A percentile compares a stretch with the other conserved stretches of the same genome.
Conservation (phyloP, 352 stramenopile species). For the Phytophthora ohioensis region DNA sequence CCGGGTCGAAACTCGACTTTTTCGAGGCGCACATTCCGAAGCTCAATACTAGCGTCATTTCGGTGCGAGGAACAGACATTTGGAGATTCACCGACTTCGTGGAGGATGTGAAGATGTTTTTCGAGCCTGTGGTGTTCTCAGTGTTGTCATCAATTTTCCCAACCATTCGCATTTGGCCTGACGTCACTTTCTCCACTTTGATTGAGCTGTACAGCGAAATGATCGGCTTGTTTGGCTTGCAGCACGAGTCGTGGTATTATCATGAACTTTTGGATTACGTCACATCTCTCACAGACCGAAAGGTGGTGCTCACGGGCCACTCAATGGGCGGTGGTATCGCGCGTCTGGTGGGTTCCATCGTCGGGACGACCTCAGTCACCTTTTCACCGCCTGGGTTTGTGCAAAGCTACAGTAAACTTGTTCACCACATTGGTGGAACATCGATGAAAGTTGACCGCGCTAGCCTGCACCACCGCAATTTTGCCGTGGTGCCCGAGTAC, state of each 20-base stretch:
- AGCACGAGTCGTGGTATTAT: conserved; percentile 90
- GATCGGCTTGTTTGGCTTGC: conserved; percentile 87
- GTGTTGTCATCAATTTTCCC: conserved; percentile 91
- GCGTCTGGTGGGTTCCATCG: conserved; percentile 81
- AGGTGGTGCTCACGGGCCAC: conserved; percentile 89
- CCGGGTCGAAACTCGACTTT: conserved; percentile 86
- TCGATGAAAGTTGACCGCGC: conserved; percentile 75
- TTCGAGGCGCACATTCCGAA: conserved; percentile 81
- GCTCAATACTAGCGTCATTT: conserved; percentile 89
- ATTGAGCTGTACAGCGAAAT: conserved; percentile 91
- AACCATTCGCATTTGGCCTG: conserved; percentile 92
- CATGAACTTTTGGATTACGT: conserved; percentile 88
- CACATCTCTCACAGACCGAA: conserved; percentile 76
- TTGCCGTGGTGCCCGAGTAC: conserved; percentile 90
- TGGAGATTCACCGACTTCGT: conserved; percentile 92
- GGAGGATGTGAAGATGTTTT: conserved; percentile 93
- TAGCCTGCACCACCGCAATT: conserved; percentile 84
- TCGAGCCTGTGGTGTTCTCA: conserved; percentile 91
- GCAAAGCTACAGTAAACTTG: conserved; percentile 91
- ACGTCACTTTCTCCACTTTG: conserved; percentile 88
- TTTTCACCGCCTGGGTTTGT: conserved; percentile 88
- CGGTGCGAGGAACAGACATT: conserved; percentile 90
- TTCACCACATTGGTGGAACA: conserved; percentile 82
- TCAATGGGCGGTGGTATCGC: conserved; percentile 91
- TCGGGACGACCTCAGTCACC: conserved; percentile 81